A percentile compares a stretch with the other conserved stretches of the same genome.
Conservation (phyloP, 345 rosid species). For the Psidium guajava region DNA sequence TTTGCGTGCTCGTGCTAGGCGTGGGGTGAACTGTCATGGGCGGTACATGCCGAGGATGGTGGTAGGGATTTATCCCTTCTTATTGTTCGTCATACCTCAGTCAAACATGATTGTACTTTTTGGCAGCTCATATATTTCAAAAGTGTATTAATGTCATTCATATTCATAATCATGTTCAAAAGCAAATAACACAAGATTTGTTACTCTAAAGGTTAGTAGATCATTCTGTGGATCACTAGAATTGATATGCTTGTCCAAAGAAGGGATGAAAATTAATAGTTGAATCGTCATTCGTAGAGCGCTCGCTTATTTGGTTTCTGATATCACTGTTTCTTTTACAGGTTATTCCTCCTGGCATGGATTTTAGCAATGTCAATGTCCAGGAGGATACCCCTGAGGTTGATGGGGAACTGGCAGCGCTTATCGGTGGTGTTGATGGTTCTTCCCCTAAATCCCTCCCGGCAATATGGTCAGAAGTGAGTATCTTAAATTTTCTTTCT, state of each 20-base stretch:
- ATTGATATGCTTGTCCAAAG: not conserved
- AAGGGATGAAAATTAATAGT: not conserved
- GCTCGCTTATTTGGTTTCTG: not conserved
- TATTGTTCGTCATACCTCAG: not conserved
- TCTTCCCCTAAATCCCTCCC: constrained; percentile 88
- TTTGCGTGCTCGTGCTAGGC: constrained; percentile 85
- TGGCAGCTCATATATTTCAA: not conserved
- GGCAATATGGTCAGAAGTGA: constrained; percentile 85
- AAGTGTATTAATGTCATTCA: not conserved
- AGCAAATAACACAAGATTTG: not conserved
- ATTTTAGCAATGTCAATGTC: constrained; percentile 79
- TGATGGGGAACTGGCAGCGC: constrained; percentile 62
- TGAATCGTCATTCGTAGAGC: not conserved
- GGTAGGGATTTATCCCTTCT: constrained; percentile 23
- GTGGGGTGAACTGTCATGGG: constrained; percentile 90
- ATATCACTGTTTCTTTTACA: constrained; percentile 5
- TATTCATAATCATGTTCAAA: not conserved
- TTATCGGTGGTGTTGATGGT: constrained; percentile 52
- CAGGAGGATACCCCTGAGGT: constrained; percentile 80
- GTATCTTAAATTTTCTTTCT: constrained; percentile 3
- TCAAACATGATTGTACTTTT: not conserved
- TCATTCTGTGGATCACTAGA: not conserved
- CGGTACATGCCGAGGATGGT: constrained; percentile 96
- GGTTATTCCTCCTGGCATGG: constrained; percentile 99
- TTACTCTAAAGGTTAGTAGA: not conserved